Evolutionary conservation across 169 alveolate species (phyloP).

Genomic region (Plasmodium cynomolgi): DNA sequence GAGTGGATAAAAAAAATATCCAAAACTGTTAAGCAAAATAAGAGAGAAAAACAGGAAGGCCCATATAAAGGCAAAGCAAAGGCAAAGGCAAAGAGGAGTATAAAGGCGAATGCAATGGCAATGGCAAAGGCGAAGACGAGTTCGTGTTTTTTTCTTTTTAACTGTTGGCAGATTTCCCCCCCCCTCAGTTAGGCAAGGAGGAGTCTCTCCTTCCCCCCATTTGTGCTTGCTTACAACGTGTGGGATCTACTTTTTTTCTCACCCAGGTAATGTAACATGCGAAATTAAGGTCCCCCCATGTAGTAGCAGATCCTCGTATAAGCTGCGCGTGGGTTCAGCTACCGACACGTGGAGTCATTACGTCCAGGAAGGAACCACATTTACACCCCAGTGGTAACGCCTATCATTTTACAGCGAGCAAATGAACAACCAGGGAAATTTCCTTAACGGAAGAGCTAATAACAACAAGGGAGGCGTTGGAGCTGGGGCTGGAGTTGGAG

Average conservation of each 20-base stretch:
- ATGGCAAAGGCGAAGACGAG: neutral
- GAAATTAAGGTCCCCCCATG: neutral
- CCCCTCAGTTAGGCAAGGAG: neutral
- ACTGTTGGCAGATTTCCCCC: neutral
- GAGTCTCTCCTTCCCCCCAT: neutral
- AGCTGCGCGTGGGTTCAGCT: neutral
- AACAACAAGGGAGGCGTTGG: neutral
- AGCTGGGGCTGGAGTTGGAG: no score
- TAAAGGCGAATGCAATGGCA: no score
- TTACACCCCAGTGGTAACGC: constrained; percentile 1
- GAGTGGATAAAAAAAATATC: neutral
- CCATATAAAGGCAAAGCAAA: no score
- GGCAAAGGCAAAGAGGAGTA: neutral
- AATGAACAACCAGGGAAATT: constrained; percentile 9
- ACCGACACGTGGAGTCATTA: neutral
- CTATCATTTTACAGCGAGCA: neutral
- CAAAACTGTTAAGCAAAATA: neutral
- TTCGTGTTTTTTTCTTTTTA: neutral
- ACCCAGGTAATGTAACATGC: neutral
- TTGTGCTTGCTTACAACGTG: neutral
- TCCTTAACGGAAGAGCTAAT: neutral
- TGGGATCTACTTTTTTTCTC: neutral
- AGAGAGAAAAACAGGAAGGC: neutral
- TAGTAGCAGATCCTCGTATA: neutral
- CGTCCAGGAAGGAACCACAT: neutral